phyloP scores from a whole-genome alignment of 257 asterid species.

The Cruciata laevipes region DNA sequence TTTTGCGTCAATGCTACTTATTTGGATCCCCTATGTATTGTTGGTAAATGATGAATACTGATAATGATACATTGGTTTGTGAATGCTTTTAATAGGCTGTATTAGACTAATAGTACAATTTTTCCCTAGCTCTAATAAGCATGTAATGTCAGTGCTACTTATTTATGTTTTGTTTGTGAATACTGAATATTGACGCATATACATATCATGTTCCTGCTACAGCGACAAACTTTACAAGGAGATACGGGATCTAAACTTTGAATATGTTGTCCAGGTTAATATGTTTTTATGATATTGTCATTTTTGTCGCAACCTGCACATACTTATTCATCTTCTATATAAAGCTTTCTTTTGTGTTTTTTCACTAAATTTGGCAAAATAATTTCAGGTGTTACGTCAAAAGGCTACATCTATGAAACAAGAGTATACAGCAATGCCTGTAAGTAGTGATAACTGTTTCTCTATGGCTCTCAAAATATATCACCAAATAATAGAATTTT shows the following conservation, averaged over 20 bases:
- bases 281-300: slow-evolving; percentile 19
- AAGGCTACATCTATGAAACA: slow-evolving; percentile 98
- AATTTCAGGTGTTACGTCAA: slow-evolving; percentile 94
- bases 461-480: slow-evolving; percentile 6
- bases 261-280: slow-evolving; percentile 95
- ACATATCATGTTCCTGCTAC: slow-evolving; percentile 21
- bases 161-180: slow-evolving; percentile 3
- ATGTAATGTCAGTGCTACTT: background rate
- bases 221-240: slow-evolving; percentile 98
- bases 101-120: background rate
- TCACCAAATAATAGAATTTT: background rate
- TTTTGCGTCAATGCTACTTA: background rate
- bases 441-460: slow-evolving; percentile 35
- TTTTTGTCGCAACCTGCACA: background rate
- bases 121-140: background rate
- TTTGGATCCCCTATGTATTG: background rate
- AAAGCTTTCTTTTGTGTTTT: slow-evolving; percentile 14
- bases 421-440: slow-evolving; percentile 88
- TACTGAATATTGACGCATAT: slow-evolving; percentile 9
- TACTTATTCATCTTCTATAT: slow-evolving; percentile 2
- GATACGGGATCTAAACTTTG: slow-evolving; percentile 93
- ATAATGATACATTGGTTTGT: background rate
- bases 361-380: slow-evolving; percentile 37
- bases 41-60: too few species aligned
- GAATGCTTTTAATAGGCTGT: background rate